Evolutionary conservation across 306 rosid genomes (phyloP).

Genomic region (Lathyrus oleraceus): DNA sequence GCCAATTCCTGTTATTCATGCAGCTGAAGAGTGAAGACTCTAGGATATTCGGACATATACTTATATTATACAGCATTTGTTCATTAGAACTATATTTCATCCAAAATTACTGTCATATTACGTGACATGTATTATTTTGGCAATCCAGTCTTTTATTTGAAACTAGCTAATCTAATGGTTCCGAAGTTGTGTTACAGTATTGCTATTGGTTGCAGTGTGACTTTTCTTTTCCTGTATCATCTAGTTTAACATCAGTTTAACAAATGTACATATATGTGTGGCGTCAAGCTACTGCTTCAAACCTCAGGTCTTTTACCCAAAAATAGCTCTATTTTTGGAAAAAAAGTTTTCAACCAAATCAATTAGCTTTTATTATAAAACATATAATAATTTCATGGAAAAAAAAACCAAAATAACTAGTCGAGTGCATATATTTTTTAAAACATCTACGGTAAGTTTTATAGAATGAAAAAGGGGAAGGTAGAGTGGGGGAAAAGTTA

Average conservation of each 20-base stretch:
- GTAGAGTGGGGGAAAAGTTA: not conserved
- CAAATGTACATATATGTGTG: not conserved
- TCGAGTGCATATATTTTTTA: too few species aligned
- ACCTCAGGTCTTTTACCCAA: too few species aligned
- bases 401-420: too few species aligned
- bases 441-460: too few species aligned
- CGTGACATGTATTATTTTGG: too few species aligned
- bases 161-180: too few species aligned
- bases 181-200: not conserved
- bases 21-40: slow-evolving; percentile 1
- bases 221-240: not conserved
- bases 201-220: not conserved
- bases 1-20: not conserved
- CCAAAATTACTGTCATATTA: not conserved
- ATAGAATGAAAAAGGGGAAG: not conserved
- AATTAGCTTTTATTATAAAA: not conserved
- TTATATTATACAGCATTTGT: not conserved
- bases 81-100: not conserved
- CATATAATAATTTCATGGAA: too few species aligned
- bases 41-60: not conserved
- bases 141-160: too few species aligned
- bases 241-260: not conserved
- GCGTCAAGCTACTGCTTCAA: too few species aligned
- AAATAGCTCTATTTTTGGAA: too few species aligned
- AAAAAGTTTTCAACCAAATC: not conserved